Evolutionary conservation across 2,329 filamentous ascomycete species (phyloP).

Genomic region (Parasarocladium wereldwijsianum): DNA sequence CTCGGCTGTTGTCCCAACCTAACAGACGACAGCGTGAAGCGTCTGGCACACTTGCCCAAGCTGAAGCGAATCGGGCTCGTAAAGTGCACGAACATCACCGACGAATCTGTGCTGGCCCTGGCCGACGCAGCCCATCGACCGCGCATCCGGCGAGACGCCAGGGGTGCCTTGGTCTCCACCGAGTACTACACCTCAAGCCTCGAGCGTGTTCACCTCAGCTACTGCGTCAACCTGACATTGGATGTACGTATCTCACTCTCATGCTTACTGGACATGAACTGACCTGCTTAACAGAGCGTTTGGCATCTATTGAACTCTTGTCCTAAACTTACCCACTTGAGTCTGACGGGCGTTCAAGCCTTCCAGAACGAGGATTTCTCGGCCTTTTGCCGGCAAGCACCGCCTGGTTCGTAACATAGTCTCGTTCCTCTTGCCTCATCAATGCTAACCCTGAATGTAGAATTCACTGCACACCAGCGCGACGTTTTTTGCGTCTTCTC

Average conservation of each 20-base stretch:
- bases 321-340: constrained; percentile 82
- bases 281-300: constrained; percentile 51
- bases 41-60: constrained; percentile 77
- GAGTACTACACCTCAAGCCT: constrained; percentile 50
- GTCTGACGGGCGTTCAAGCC: constrained; percentile 81
- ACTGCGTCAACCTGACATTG: constrained; percentile 75
- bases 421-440: not conserved
- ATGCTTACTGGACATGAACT: not conserved
- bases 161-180: constrained; percentile 29
- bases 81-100: constrained; percentile 83
- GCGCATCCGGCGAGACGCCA: constrained; percentile 31
- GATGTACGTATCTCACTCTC: constrained; percentile 40
- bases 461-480: constrained; percentile 91
- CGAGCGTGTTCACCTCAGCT: constrained; percentile 90
- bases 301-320: constrained; percentile 80
- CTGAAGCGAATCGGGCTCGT: constrained; percentile 88
- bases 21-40: constrained; percentile 74
- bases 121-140: constrained; percentile 51
- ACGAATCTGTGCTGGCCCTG: constrained; percentile 73
- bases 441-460: constrained; percentile 27
- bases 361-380: constrained; percentile 80
- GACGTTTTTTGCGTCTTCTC: constrained; percentile 97
- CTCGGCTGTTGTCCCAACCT: constrained; percentile 85
- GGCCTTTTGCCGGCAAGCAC: constrained; percentile 73
- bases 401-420: constrained; percentile 38